phyloP scores from a whole-genome alignment of 2,329 filamentous ascomycete genomes.

The Westerdykella sp. region DNA sequence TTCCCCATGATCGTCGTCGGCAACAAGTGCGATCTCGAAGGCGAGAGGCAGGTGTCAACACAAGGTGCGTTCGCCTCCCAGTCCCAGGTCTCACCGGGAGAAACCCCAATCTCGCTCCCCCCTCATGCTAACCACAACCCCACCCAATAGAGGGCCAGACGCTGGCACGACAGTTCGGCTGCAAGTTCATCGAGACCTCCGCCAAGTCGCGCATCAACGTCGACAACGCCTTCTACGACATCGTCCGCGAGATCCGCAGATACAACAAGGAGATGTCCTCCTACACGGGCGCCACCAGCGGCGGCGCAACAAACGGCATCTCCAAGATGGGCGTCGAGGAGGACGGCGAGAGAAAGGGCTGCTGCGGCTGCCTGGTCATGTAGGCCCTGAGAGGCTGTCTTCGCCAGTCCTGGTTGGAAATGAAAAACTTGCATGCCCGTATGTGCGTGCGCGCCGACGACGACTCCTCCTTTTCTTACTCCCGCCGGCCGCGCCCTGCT shows the following conservation, averaged over 20 bases:
- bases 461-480: too few species aligned
- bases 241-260: conserved; percentile 93
- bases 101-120: conserved; percentile 3
- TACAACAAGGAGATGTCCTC: conserved; percentile 98
- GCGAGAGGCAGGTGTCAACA: conserved; percentile 82
- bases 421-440: conserved; percentile 13
- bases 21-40: conserved; percentile 98
- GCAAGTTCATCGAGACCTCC: conserved; percentile 98
- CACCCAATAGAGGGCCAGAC: conserved; percentile 70
- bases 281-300: conserved; percentile 63
- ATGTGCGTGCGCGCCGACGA: too few species aligned
- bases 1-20: conserved; percentile 99
- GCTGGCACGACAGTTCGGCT: conserved; percentile 79
- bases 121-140: conserved; percentile 16
- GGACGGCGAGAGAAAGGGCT: conserved; percentile 60
- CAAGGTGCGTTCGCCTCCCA: conserved; percentile 61
- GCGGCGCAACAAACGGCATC: conserved; percentile 50
- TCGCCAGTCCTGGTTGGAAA: conserved; percentile 5
- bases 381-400: conserved; percentile 39
- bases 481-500: too few species aligned
- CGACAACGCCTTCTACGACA: conserved; percentile 97
- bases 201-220: conserved; percentile 98
- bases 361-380: conserved; percentile 87
- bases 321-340: conserved; percentile 77
- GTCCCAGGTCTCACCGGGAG: not conserved